Conservation (phyloP, 106 monocot species). For the Dendrobium nobile region DNA sequence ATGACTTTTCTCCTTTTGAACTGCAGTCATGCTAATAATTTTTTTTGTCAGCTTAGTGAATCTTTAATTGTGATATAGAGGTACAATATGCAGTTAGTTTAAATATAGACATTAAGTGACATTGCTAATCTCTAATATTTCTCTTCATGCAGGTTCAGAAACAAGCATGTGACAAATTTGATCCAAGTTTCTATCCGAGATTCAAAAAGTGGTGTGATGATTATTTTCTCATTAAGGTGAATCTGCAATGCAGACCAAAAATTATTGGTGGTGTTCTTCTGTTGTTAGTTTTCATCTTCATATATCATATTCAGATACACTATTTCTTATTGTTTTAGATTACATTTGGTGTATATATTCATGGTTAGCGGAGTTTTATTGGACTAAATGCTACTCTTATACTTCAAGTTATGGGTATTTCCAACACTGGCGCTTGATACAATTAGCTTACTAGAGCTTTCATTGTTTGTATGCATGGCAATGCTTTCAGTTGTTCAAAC, state of each 20-base stretch:
- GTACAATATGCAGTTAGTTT: background rate
- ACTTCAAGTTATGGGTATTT: background rate
- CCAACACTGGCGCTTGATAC: background rate
- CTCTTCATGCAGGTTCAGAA: slow-evolving; percentile 65
- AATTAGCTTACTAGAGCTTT: background rate
- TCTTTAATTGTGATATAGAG: background rate
- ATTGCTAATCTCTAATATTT: background rate
- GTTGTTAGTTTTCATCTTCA: background rate
- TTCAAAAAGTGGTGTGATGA: slow-evolving; percentile 99
- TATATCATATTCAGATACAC: background rate
- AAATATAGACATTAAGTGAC: background rate
- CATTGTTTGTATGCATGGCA: background rate
- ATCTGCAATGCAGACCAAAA: background rate
- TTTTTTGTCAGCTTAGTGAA: background rate
- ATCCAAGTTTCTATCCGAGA: slow-evolving; percentile 91
- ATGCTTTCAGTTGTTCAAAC: background rate
- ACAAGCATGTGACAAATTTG: slow-evolving; percentile 94
- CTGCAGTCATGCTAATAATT: background rate
- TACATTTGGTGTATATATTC: background rate
- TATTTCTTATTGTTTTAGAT: background rate
- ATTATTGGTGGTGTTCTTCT: background rate
- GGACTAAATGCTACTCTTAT: background rate
- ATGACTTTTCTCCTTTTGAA: background rate
- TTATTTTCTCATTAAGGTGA: slow-evolving; percentile 90
- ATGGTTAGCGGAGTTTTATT: background rate